A percentile compares a stretch with the other conserved stretches of the same genome.
Evolutionary conservation across 169 alveolate genomes (phyloP).

Genomic region (Cryptosporidium sp.): DNA sequence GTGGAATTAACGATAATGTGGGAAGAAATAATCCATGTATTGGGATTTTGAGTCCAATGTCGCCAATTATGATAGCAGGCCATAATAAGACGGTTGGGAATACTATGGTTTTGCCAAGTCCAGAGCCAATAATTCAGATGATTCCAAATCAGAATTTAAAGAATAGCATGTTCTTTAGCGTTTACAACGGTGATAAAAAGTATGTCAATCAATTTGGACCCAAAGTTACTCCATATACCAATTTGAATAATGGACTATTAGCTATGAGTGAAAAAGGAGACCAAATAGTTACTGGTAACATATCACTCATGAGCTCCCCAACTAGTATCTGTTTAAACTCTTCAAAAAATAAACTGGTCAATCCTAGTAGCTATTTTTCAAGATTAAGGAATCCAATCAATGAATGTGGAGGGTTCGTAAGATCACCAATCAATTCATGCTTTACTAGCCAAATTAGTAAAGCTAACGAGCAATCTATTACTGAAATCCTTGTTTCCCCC

Average conservation of each 20-base stretch:
- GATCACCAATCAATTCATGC: conserved; percentile 25
- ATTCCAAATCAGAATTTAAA: conserved; percentile 26
- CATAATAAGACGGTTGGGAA: conserved; percentile 3
- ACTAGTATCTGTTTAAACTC: conserved; percentile 3
- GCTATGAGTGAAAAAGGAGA: conserved; percentile 35
- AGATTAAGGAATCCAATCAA: neutral
- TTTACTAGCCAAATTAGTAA: neutral
- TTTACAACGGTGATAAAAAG: neutral
- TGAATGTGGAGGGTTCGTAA: neutral
- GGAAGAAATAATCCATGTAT: conserved; percentile 57
- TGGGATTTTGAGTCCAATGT: conserved; percentile 66
- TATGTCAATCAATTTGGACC: conserved; percentile 38
- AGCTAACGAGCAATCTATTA: neutral
- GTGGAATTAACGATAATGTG: conserved; percentile 57
- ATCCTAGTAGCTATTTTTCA: neutral
- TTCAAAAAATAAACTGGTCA: neutral
- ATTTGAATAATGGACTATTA: conserved; percentile 47
- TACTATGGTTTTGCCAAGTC: conserved; percentile 65
- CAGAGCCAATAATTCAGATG: conserved; percentile 71
- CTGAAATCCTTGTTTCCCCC: conserved; percentile 63
- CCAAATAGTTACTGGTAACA: neutral
- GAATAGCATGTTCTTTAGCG: neutral
- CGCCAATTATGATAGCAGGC: conserved; percentile 48
- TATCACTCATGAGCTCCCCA: conserved; percentile 16
- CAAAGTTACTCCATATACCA: conserved; percentile 37